Conservation (phyloP, 2,329 filamentous ascomycete genomes). For the Aphanocladium album region DNA sequence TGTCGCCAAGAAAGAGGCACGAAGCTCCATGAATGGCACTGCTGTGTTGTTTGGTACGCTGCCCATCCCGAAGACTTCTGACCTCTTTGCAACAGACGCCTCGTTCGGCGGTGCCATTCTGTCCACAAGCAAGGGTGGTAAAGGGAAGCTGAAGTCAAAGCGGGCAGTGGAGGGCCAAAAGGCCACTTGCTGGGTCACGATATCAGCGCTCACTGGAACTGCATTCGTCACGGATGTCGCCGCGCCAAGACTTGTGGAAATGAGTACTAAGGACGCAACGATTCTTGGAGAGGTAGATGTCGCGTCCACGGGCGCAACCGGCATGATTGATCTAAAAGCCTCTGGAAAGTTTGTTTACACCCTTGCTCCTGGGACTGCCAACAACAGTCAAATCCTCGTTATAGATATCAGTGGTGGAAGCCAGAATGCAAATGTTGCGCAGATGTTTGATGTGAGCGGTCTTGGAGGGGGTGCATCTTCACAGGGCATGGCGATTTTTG, state of each 20-base stretch:
- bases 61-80: conserved; percentile 36
- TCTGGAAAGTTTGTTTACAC: conserved; percentile 54
- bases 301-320: conserved; percentile 41
- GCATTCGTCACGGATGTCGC: conserved; percentile 56
- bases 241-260: conserved; percentile 50
- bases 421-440: conserved; percentile 5
- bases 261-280: conserved; percentile 44
- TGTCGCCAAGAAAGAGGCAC: conserved; percentile 23
- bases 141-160: conserved; percentile 32
- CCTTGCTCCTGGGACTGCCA: conserved; percentile 46
- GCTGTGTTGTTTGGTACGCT: conserved; percentile 52
- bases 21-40: conserved; percentile 48
- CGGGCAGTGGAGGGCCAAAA: conserved; percentile 44
- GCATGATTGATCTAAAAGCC: conserved; percentile 50
- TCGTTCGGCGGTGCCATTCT: conserved; percentile 52
- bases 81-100: conserved; percentile 53
- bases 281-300: conserved; percentile 40
- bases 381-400: conserved; percentile 22
- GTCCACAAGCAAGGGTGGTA: conserved; percentile 29
- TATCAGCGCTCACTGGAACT: conserved; percentile 42
- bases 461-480: conserved; percentile 3
- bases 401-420: conserved; percentile 9
- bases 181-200: conserved; percentile 54
- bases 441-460: conserved; percentile 11
- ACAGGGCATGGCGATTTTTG: conserved; percentile 14